Percentiles rank a stretch among this genome's conserved stretches.
phyloP scores from a whole-genome alignment of 2,329 filamentous ascomycete species.

The Fusarium sp. region DNA sequence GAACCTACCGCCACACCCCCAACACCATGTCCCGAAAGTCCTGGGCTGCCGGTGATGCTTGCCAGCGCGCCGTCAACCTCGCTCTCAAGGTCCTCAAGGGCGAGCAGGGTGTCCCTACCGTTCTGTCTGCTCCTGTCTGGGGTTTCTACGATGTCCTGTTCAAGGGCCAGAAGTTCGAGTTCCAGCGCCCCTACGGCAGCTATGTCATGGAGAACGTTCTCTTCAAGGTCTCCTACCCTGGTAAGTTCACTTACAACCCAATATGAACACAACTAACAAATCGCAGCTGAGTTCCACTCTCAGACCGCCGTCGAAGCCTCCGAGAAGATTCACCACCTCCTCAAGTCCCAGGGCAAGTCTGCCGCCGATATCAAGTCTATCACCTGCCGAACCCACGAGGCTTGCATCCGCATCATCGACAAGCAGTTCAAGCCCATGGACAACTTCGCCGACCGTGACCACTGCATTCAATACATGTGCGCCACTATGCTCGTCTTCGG shows the following conservation, averaged over 20 bases:
- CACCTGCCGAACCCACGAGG: slow-evolving; percentile 96
- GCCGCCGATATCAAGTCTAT: slow-evolving; percentile 93
- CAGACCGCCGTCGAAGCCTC: slow-evolving; percentile 98
- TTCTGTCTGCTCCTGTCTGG: slow-evolving; percentile 92
- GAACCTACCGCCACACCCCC: slow-evolving; percentile 95
- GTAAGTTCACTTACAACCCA: slow-evolving; percentile 58
- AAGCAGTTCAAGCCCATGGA: slow-evolving; percentile 99
- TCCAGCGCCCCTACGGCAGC: slow-evolving; percentile 95
- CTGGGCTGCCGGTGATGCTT: slow-evolving; percentile 98
- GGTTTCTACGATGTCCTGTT: slow-evolving; percentile 99
- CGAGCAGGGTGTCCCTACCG: slow-evolving; percentile 89
- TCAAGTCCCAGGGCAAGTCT: slow-evolving; percentile 87
- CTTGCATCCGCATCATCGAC: slow-evolving; percentile 98
- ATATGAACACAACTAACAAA: slow-evolving; percentile 22
- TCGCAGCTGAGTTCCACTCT: slow-evolving; percentile 91
- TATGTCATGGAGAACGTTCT: slow-evolving; percentile 99
- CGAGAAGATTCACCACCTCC: slow-evolving; percentile 84
- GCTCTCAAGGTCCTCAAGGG: slow-evolving; percentile 92
- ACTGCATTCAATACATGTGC: slow-evolving; percentile 99
- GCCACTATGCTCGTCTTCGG: slow-evolving; percentile 95
- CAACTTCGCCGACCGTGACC: slow-evolving; percentile 99
- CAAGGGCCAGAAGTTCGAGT: slow-evolving; percentile 94
- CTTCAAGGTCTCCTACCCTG: slow-evolving; percentile 99
- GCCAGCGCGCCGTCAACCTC: slow-evolving; percentile 92
- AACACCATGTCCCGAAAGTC: slow-evolving; percentile 99